Percentiles rank a stretch among this genome's conserved stretches.
These are phyloP conservation scores for Corymbia maculata DNA, from an alignment of 345 rosid genomes.

Conservation along the genomic window DNA sequence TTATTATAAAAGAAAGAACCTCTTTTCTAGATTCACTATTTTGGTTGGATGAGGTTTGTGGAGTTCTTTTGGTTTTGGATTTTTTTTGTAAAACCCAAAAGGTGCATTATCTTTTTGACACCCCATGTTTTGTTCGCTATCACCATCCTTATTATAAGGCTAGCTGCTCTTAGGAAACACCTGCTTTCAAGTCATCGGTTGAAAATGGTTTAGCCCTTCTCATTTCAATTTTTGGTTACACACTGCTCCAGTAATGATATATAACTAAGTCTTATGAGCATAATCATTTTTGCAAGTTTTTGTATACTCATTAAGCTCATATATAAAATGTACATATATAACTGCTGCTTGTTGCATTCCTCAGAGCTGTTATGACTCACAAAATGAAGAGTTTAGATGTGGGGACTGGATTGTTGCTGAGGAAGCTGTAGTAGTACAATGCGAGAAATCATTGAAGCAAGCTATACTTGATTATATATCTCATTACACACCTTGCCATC, in stretches of 20 bases:
- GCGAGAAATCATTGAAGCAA: slow-evolving; percentile 28
- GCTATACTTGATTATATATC: slow-evolving; percentile 23
- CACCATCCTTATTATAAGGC: background rate
- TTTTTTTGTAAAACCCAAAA: background rate
- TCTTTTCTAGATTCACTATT: background rate
- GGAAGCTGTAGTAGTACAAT: slow-evolving; percentile 49
- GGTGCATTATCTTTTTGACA: background rate
- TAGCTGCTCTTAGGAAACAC: background rate
- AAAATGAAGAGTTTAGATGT: background rate
- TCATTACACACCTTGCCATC: slow-evolving; percentile 5
- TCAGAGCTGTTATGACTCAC: slow-evolving; percentile 48
- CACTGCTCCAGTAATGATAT: background rate
- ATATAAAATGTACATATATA: background rate
- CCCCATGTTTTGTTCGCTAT: background rate
- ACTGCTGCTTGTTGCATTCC: slow-evolving; percentile 1
- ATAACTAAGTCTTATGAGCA: background rate
- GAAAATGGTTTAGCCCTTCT: background rate
- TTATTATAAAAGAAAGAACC: background rate
- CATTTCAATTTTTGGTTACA: background rate
- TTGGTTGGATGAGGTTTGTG: background rate
- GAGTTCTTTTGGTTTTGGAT: background rate
- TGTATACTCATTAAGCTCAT: background rate
- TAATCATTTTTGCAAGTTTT: background rate
- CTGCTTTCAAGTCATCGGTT: background rate
- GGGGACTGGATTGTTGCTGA: slow-evolving; percentile 50